phyloP scores from a whole-genome alignment of 768 basidiomycete genomes.

The Russula sp. region DNA sequence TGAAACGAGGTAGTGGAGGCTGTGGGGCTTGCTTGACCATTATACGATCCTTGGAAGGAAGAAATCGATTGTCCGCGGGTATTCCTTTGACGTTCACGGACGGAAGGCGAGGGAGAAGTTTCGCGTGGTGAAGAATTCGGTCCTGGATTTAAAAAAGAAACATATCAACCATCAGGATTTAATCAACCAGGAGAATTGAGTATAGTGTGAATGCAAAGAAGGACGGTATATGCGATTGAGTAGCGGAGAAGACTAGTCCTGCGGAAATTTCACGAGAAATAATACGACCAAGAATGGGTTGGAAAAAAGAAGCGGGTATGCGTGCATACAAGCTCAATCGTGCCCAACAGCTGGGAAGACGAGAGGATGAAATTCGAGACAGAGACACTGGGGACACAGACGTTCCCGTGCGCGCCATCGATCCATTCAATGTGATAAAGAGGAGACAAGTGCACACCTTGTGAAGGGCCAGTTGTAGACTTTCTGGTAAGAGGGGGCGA shows the following conservation, averaged over 20 bases:
- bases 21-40: slow-evolving; percentile 28
- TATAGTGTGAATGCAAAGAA: slow-evolving; percentile 1
- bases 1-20: slow-evolving; percentile 29
- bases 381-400: neutral
- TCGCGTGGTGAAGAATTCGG: slow-evolving; percentile 29
- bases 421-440: slow-evolving; percentile 7
- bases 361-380: neutral
- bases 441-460: slow-evolving; percentile 19
- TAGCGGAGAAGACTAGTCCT: neutral
- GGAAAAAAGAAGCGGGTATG: neutral
- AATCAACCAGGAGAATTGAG: neutral
- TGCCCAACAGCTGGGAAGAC: neutral
- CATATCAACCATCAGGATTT: neutral
- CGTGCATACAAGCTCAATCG: neutral
- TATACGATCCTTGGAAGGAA: slow-evolving; percentile 24
- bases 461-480: slow-evolving; percentile 19
- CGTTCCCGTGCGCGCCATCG: slow-evolving; percentile 14
- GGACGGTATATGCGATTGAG: neutral
- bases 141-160: slow-evolving; percentile 10
- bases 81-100: slow-evolving; percentile 28
- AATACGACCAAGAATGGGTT: neutral
- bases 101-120: slow-evolving; percentile 28
- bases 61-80: slow-evolving; percentile 27
- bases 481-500: slow-evolving; percentile 30
- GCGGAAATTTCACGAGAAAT: neutral